A percentile compares a stretch with the other conserved stretches of the same genome.
These are phyloP conservation scores for Steccherinum ochraceum DNA, from an alignment of 768 basidiomycete genomes.

Conservation along the genomic window DNA sequence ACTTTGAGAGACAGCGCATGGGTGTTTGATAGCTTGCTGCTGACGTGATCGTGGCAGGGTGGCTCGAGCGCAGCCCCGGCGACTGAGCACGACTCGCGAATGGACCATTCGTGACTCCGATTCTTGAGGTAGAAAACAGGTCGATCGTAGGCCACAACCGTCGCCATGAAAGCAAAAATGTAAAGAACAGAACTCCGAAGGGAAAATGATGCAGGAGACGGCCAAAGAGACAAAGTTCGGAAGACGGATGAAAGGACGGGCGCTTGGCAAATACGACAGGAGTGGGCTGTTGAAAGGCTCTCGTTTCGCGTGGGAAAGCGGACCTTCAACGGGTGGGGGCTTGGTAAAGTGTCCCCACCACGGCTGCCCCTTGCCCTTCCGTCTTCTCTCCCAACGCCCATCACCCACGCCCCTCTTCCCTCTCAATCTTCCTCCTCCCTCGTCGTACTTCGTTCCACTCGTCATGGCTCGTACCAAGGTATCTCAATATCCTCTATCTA, in stretches of 20 bases:
- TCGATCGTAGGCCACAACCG: too few species aligned
- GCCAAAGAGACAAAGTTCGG: not conserved
- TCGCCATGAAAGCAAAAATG: too few species aligned
- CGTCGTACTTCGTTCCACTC: slow-evolving; percentile 10
- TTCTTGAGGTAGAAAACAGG: too few species aligned
- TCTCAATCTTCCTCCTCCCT: too few species aligned
- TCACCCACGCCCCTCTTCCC: slow-evolving; percentile 9
- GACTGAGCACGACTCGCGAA: not conserved
- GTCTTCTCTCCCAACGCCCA: slow-evolving; percentile 11
- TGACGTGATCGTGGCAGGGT: not conserved
- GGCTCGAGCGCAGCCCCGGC: not conserved
- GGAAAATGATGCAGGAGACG: too few species aligned
- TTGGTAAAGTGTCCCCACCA: slow-evolving; percentile 4
- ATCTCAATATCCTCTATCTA: slow-evolving; percentile 4
- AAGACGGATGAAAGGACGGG: not conserved
- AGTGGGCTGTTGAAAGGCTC: not conserved
- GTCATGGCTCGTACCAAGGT: slow-evolving; percentile 90
- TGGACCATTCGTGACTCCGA: too few species aligned
- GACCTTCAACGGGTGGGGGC: not conserved
- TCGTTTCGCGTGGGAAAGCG: not conserved
- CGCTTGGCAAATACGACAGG: not conserved
- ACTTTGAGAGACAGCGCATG: not conserved
- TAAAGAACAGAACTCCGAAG: too few species aligned
- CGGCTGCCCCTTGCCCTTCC: slow-evolving; percentile 11
- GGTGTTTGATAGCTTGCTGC: not conserved